Conservation (phyloP, 768 basidiomycete species). For the Lactarius quietus region DNA sequence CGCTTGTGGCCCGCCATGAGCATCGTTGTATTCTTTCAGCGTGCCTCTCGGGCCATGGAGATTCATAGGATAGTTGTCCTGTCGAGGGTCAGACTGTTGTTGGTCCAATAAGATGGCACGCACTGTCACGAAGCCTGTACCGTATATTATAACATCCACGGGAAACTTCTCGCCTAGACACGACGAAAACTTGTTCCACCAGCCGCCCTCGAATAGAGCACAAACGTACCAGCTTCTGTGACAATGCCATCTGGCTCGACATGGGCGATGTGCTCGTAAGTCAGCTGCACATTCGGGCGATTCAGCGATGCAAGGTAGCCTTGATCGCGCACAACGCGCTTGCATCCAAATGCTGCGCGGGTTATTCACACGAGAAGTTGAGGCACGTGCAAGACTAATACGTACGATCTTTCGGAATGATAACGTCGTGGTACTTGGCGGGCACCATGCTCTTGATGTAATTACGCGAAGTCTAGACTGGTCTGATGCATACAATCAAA, state of each 20-base stretch:
- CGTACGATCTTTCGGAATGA: constrained; percentile 53
- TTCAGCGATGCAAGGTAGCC: constrained; percentile 51
- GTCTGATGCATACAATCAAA: not conserved
- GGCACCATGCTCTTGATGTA: constrained; percentile 50
- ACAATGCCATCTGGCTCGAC: constrained; percentile 49
- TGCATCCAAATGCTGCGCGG: constrained; percentile 51
- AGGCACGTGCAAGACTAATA: not conserved
- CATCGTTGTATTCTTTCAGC: constrained; percentile 44
- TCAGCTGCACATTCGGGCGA: constrained; percentile 48
- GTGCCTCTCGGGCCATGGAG: constrained; percentile 31
- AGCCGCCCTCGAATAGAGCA: not conserved
- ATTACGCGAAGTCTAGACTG: constrained; percentile 35
- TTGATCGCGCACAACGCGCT: constrained; percentile 57
- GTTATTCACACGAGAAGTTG: not conserved
- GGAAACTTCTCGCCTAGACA: constrained; percentile 41
- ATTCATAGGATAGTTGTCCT: constrained; percentile 19
- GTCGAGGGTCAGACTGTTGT: not conserved
- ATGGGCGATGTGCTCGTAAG: constrained; percentile 45
- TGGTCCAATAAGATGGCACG: constrained; percentile 6
- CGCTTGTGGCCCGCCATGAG: no score
- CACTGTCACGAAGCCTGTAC: constrained; percentile 52
- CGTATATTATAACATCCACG: constrained; percentile 54
- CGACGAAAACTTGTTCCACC: not conserved
- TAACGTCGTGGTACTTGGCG: constrained; percentile 8
- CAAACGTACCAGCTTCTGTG: constrained; percentile 35